Conservation (phyloP, 2,329 filamentous ascomycete species). For the Cyclaneusma minus region DNA sequence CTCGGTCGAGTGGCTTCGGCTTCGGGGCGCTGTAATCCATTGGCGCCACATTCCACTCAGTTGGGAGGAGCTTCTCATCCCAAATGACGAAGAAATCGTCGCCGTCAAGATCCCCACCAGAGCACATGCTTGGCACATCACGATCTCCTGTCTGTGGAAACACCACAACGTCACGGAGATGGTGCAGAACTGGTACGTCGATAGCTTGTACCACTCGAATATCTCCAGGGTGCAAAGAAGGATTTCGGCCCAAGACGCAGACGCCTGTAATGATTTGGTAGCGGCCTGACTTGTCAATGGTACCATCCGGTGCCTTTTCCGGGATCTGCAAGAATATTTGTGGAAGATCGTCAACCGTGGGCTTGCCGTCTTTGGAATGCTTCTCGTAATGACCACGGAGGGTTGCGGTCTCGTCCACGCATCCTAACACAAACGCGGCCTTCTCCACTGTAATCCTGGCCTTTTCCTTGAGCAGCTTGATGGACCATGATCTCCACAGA, state of each 20-base stretch:
- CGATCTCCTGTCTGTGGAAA: constrained; percentile 72
- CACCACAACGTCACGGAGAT: constrained; percentile 75
- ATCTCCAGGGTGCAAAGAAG: constrained; percentile 85
- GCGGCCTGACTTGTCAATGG: constrained; percentile 19
- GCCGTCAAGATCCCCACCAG: constrained; percentile 87
- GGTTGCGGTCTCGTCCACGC: constrained; percentile 68
- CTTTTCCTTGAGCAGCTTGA: constrained; percentile 86
- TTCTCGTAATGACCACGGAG: constrained; percentile 55
- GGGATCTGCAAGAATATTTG: constrained; percentile 83
- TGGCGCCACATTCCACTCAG: constrained; percentile 52
- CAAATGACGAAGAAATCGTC: constrained; percentile 94
- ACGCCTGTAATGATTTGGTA: constrained; percentile 57
- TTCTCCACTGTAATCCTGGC: constrained; percentile 69
- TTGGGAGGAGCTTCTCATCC: constrained; percentile 61
- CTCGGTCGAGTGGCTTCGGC: constrained; percentile 36
- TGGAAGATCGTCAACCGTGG: constrained; percentile 41
- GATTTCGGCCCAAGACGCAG: constrained; percentile 80
- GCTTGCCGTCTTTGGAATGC: constrained; percentile 20
- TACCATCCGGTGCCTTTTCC: constrained; percentile 33
- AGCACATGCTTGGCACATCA: constrained; percentile 85
- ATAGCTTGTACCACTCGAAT: constrained; percentile 78
- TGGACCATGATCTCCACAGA: constrained; percentile 78
- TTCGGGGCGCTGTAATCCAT: constrained; percentile 59
- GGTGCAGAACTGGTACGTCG: constrained; percentile 53
- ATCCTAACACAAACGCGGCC: constrained; percentile 78